Conservation (phyloP, 495 filamentous ascomycete genomes). For the Trichoderma orchidacearum region DNA sequence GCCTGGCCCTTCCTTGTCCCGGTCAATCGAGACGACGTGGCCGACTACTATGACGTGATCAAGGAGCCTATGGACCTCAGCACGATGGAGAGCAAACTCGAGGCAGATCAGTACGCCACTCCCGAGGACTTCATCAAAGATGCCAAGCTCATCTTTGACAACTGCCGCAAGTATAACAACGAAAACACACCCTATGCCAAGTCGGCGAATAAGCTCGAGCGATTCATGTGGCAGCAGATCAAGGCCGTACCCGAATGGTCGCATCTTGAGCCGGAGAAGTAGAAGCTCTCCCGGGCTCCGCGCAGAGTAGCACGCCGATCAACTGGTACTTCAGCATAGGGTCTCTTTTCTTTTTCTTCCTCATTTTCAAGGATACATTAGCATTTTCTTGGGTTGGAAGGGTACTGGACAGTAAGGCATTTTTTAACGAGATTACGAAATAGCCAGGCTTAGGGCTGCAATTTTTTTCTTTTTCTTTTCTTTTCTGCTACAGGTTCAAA, state of each 20-base stretch:
- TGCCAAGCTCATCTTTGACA: slow-evolving; percentile 83
- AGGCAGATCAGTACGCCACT: slow-evolving; percentile 80
- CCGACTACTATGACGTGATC: slow-evolving; percentile 97
- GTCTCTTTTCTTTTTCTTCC: not conserved
- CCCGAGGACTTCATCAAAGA: slow-evolving; percentile 92
- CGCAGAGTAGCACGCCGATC: not conserved
- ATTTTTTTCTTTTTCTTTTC: not conserved
- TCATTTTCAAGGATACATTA: not conserved
- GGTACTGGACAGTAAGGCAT: not conserved
- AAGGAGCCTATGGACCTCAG: slow-evolving; percentile 93
- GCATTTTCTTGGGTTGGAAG: not conserved
- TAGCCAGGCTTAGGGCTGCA: not conserved
- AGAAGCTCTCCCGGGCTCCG: not conserved
- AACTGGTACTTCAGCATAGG: not conserved
- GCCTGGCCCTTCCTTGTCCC: slow-evolving; percentile 93
- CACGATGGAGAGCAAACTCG: slow-evolving; percentile 92
- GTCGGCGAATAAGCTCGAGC: slow-evolving; percentile 88
- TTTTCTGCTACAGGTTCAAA: not conserved
- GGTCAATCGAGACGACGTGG: slow-evolving; percentile 88
- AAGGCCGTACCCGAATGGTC: slow-evolving; percentile 94
- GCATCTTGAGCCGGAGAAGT: slow-evolving; percentile 34
- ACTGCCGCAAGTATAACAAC: slow-evolving; percentile 91
- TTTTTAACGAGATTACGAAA: not conserved
- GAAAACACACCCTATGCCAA: slow-evolving; percentile 93
- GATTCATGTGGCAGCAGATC: slow-evolving; percentile 92